These are phyloP conservation scores for Beauveria scarabaeidicola DNA, from an alignment of 2,329 filamentous ascomycete genomes.

Conservation along the genomic window DNA sequence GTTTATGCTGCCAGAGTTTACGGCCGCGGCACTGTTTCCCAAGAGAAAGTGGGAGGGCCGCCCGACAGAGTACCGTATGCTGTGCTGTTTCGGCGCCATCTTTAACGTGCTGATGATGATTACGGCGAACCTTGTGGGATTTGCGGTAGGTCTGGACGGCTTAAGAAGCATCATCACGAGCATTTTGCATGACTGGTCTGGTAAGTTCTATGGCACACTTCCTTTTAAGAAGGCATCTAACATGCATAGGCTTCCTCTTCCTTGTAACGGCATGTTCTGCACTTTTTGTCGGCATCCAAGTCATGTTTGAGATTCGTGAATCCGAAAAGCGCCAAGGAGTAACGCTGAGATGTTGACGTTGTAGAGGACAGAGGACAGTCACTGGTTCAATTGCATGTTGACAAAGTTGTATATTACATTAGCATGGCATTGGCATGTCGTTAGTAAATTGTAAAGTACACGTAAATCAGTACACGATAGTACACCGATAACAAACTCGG, in stretches of 20 bases:
- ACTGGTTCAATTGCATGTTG: background rate
- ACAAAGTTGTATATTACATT: slow-evolving; percentile 2
- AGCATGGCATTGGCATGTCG: background rate
- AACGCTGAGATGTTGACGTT: slow-evolving; percentile 63
- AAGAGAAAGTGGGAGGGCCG: slow-evolving; percentile 57
- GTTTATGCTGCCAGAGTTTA: slow-evolving; percentile 84
- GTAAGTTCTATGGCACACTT: slow-evolving; percentile 30
- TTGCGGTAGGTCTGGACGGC: slow-evolving; percentile 86
- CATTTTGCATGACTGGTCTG: slow-evolving; percentile 67
- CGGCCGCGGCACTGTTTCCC: slow-evolving; percentile 66
- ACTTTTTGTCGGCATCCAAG: slow-evolving; percentile 76
- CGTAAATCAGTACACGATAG: background rate
- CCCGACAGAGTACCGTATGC: slow-evolving; percentile 66
- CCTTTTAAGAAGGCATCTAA: background rate
- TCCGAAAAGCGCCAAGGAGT: slow-evolving; percentile 75
- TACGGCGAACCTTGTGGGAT: slow-evolving; percentile 86
- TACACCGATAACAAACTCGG: background rate
- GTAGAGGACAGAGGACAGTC: too few species aligned
- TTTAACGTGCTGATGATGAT: slow-evolving; percentile 92
- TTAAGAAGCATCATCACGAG: slow-evolving; percentile 65
- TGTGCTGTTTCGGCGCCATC: slow-evolving; percentile 75
- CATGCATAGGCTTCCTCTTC: slow-evolving; percentile 57
- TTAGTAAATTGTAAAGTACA: background rate
- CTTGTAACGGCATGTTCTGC: slow-evolving; percentile 60
- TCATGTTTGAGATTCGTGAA: slow-evolving; percentile 96